These are phyloP conservation scores for Pleurotus sapidus DNA, from an alignment of 768 basidiomycete species.

Conservation along the genomic window DNA sequence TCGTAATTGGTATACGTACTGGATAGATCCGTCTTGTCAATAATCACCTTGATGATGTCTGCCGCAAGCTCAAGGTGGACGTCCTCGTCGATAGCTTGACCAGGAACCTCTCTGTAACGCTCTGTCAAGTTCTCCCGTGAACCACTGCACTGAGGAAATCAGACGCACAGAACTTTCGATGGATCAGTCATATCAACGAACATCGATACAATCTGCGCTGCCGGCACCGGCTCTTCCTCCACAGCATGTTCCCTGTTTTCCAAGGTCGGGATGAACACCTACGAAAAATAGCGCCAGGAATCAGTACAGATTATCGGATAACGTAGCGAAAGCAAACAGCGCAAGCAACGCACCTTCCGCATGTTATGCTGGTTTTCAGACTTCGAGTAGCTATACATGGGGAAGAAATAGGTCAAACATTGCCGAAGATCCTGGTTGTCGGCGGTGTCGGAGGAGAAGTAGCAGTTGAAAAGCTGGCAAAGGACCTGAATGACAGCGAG, in stretches of 20 bases:
- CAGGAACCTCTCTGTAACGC: conserved; percentile 14
- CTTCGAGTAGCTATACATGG: conserved; percentile 82
- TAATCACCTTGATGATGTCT: conserved; percentile 41
- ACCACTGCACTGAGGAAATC: background rate
- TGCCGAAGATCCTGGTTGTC: conserved; percentile 85
- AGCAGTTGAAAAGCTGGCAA: conserved; percentile 44
- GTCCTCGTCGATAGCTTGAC: conserved; percentile 20
- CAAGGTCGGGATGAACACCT: no score
- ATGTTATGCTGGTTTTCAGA: conserved; percentile 70
- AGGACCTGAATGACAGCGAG: conserved; percentile 41
- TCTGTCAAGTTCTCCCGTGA: background rate
- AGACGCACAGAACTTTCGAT: conserved; percentile 27
- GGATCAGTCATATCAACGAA: conserved; percentile 80
- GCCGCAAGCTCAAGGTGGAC: conserved; percentile 49
- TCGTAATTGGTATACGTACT: conserved; percentile 40
- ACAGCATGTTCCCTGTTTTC: no score
- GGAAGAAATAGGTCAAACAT: conserved; percentile 84
- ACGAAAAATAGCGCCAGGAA: no score
- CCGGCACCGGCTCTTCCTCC: conserved; percentile 55
- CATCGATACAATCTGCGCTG: conserved; percentile 56
- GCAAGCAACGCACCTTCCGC: conserved; percentile 41
- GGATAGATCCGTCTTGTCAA: conserved; percentile 39
- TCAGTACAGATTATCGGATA: no score
- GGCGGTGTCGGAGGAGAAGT: conserved; percentile 72
- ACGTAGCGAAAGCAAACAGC: no score